Evolutionary conservation across 2,329 filamentous ascomycete genomes (phyloP), one percentile per base, ranked within the genome.

Genomic region (Scedosporium dehoogii): DNA sequence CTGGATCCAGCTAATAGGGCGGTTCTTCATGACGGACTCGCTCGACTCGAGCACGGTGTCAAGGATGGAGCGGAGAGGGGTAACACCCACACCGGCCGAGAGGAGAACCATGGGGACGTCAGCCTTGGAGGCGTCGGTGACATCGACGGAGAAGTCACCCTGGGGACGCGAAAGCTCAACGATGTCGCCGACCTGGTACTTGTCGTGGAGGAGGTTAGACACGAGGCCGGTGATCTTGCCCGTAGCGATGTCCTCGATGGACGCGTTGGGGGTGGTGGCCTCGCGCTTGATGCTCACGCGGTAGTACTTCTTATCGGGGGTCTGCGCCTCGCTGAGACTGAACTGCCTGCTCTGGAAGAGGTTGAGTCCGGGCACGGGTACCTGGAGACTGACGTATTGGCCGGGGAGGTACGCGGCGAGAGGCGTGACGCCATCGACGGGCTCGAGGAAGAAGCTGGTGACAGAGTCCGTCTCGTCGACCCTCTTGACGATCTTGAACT

Each of bases 271-370:
- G 14, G 70, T 58, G 2, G 70, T 69, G 42, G 81, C 85, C 66
- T 84, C 88, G 63, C 78, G 82, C 80, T 92, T 92, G 65, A 93
- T 85, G 66, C 84, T 89, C 74, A 93, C 85, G 62, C 90, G 83
- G 74, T 90, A 90, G 6, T 79, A 79, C 53, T 46, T 58, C 21
- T 38, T 41, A 58, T 79, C 77, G n/a, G 67, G 67, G 25, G 67
- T 66, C 3, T 79, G 78, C 2, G 75, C 78, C 67, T 89, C 85
- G 69, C 84, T 88, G 62, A 93, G 78, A 57, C 85, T 89, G 76
- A 91, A 93, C 76, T 93, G 90, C 62, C 90, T 77, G 63, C 85
- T 84, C 73, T 93, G 90, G 63, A 80, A 74, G 67, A 87, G 79
- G 16, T 67, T 68, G 23, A 88, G 78, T 58, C 80, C 76, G 0